Base-by-base conservation (phyloP, 257 asterid species). In the Euphrasia confusa region DNA sequence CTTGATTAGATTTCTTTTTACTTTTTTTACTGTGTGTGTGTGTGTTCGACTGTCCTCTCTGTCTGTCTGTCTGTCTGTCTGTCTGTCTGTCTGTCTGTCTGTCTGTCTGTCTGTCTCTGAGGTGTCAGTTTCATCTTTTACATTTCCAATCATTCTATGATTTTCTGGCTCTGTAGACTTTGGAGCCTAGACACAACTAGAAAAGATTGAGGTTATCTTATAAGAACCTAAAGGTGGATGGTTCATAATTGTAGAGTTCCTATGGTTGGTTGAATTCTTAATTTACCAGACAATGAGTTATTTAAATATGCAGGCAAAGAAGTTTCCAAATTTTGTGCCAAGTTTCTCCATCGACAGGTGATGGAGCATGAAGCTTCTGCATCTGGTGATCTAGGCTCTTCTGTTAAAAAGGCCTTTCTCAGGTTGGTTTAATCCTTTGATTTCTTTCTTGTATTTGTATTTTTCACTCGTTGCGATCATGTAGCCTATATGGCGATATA, bases 251-350 rank as follows among this genome's bases (percentile, higher is more conserved):
- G 27, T 61, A 8, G 60, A 54, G 57, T 74, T 45, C 17, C 60
- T 61, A 58, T 68, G 53, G 64, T 57, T 55, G n/a, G 54, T 35
- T 14, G 10, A 14, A 62, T 64, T 55, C 64, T 15, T 58, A 28
- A 27, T 60, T 52, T 57, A 45, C 65, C 68, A 58, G n/a, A 40
- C 14, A 7, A 35, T 26, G 69, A 27, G 62, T 68, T 37, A 30
- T 59, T 69, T 71, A 45, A 65, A 37, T 68, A 54, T 66, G 69
- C 81, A 92, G 97, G 97, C 10, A 79, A 80, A 73, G 95, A 80
- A 65, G 99, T 89, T 68, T 86, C 99, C 70, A 83, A 69, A 71
- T 92, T 92, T 76, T 92, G 99, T 78, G 90, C 96, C 76, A 89
- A 83, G 85, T 84, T 80, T 82, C 99, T 92, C 69, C 99, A 92